These are phyloP conservation scores for Leavenworthia alabamica DNA, from an alignment of 345 rosid genomes.

Conservation along the genomic window DNA sequence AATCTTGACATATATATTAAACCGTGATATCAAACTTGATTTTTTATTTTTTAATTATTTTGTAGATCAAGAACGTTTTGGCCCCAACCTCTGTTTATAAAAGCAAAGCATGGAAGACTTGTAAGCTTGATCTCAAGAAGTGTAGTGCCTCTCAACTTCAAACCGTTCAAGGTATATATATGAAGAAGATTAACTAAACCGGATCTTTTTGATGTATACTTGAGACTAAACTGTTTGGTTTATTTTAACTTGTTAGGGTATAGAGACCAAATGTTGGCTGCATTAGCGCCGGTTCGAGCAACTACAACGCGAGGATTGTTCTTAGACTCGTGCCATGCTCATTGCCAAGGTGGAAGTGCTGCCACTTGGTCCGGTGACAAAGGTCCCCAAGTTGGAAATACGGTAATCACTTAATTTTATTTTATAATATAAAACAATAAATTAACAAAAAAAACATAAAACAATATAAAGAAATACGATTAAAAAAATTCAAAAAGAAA, in stretches of 20 bases:
- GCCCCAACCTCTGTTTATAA: constrained; percentile 73
- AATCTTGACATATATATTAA: background rate
- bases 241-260: constrained; percentile 38
- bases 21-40: background rate
- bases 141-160: constrained; percentile 63
- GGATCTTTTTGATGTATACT: background rate
- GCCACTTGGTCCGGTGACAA: constrained; percentile 53
- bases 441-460: background rate
- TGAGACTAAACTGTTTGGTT: background rate
- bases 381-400: constrained; percentile 50
- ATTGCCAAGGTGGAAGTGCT: constrained; percentile 75
- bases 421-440: no score
- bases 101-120: constrained; percentile 54
- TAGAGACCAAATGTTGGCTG: constrained; percentile 52
- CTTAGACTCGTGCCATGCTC: constrained; percentile 74
- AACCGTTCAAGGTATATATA: constrained; percentile 62
- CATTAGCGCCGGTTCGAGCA: constrained; percentile 39
- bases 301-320: constrained; percentile 55
- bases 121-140: constrained; percentile 58
- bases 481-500: background rate
- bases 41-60: background rate
- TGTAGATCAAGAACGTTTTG: constrained; percentile 74
- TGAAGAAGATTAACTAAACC: background rate
- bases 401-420: constrained; percentile 31
- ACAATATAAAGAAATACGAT: no score